Conservation (phyloP, 1,284 basidiomycete genomes). For the Xanthoconium separans region DNA sequence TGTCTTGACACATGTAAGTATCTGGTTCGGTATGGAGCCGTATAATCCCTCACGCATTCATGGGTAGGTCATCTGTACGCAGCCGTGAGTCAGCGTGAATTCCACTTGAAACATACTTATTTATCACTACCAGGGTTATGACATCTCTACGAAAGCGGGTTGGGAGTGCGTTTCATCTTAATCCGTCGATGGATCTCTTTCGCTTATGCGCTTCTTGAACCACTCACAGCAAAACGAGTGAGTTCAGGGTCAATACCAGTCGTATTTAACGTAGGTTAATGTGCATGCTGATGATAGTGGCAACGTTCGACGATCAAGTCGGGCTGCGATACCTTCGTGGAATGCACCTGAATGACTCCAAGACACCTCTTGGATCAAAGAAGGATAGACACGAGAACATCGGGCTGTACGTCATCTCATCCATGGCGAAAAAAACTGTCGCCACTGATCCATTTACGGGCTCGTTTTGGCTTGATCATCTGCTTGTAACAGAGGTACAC, state of each 20-base stretch:
- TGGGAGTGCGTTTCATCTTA: constrained; percentile 54
- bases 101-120: neutral
- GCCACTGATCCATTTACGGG: neutral
- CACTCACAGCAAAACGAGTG: constrained; percentile 21
- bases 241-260: constrained; percentile 2
- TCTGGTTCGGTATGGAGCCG: neutral
- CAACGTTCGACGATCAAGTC: constrained; percentile 63
- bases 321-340: constrained; percentile 74
- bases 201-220: constrained; percentile 8
- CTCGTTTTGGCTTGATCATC: neutral
- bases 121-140: constrained; percentile 59
- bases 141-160: constrained; percentile 65
- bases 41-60: neutral
- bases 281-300: constrained; percentile 40
- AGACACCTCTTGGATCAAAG: constrained; percentile 59
- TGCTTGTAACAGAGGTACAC: constrained; percentile 51
- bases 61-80: constrained; percentile 74
- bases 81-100: constrained; percentile 46
- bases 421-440: neutral
- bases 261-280: neutral
- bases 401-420: constrained; percentile 53
- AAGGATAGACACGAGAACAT: constrained; percentile 86
- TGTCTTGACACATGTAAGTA: constrained; percentile 82
- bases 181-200: neutral
- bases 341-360: constrained; percentile 87